Base-by-base conservation (phyloP, 441 rosid genomes). In the Populus hybrid region DNA sequence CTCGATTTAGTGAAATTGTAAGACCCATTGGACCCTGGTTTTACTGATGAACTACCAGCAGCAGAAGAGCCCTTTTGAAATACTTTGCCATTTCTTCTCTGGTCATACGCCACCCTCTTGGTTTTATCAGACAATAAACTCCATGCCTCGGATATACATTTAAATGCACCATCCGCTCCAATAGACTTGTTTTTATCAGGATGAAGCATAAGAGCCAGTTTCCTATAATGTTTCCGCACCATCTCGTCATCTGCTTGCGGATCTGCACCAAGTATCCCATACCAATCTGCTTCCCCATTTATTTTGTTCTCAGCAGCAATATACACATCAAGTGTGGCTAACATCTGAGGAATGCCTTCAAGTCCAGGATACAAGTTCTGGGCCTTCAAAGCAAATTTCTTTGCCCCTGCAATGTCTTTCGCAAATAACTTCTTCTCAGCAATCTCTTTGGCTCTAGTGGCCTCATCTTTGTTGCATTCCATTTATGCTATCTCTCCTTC, bases 401-500 rank as follows among this genome's bases (percentile, higher is more conserved):
- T 89, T 0, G 98, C 94, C 28, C 93, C 92, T 33, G 73, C 77
- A 75, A 87, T 85, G 78, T 93, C 94, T 71, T 85, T 92, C 65
- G 86, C 90, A 9, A 77, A 45, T 72, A 92, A 74, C 86, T 92
- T 93, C 76, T 83, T 89, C 85, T 88, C 94, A 8, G 98, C 93
- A 81, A 93, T 89, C 76, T 92, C 88, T 83, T 86, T 91, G 8
- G 97, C 93, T 81, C 94, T 88, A 78, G 74, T 73, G 33, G 97
- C 98, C 84, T 92, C 98, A 59, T 93, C 98, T 81, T 81, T 91
- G 68, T 93, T 91, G 86, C 96, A 93, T 71, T 93, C 98, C 98
- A 93, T 90, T 66, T 73, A 74, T 68, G 72, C 45, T 42, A 9
- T 77, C 74, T 69, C 50, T 21, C 65, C 24, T 10, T 61, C 63